Percentiles rank a stretch among this genome's conserved stretches.
Conservation (phyloP, 305 asterid genomes). For the Caryopteris hybrid region DNA sequence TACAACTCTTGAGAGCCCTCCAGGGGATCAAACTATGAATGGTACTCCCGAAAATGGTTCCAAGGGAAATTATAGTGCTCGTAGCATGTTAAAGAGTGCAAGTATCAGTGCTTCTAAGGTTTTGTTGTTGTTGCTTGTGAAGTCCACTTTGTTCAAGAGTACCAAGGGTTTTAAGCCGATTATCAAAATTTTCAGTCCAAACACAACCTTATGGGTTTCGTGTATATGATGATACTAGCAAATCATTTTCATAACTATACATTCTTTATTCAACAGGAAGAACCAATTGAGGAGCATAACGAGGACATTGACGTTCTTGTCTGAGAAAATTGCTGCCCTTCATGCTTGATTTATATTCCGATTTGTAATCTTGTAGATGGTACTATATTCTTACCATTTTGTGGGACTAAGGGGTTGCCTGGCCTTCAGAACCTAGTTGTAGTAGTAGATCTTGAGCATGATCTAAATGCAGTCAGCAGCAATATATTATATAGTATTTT, state of each 20-base stretch:
- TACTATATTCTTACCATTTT: too few relatives aligned
- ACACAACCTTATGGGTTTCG: not conserved
- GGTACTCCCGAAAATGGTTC: slow-evolving; percentile 36
- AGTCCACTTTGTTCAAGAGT: too few relatives aligned
- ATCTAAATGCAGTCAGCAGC: slow-evolving; percentile 5
- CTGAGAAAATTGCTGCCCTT: slow-evolving; percentile 61
- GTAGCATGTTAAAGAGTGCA: slow-evolving; percentile 95
- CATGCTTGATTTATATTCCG: slow-evolving; percentile 34
- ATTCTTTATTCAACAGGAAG: slow-evolving; percentile 53
- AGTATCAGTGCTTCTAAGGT: slow-evolving; percentile 95
- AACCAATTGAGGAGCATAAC: slow-evolving; percentile 48
- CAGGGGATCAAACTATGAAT: slow-evolving; percentile 30
- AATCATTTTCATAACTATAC: too few relatives aligned
- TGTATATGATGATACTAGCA: too few relatives aligned
- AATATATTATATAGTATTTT: not conserved
- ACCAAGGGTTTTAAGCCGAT: too few relatives aligned
- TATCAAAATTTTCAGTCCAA: not conserved
- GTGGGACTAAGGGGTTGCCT: too few relatives aligned
- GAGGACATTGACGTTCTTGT: slow-evolving; percentile 65
- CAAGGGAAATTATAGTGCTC: slow-evolving; percentile 52
- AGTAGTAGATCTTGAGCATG: not conserved
- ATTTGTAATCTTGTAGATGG: too few relatives aligned
- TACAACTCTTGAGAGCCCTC: slow-evolving; percentile 59
- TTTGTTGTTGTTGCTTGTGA: too few relatives aligned
- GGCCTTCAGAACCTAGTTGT: too few relatives aligned